Evolutionary conservation across 805 yeast species (phyloP).

Genomic region (Barnettozyma populi): DNA sequence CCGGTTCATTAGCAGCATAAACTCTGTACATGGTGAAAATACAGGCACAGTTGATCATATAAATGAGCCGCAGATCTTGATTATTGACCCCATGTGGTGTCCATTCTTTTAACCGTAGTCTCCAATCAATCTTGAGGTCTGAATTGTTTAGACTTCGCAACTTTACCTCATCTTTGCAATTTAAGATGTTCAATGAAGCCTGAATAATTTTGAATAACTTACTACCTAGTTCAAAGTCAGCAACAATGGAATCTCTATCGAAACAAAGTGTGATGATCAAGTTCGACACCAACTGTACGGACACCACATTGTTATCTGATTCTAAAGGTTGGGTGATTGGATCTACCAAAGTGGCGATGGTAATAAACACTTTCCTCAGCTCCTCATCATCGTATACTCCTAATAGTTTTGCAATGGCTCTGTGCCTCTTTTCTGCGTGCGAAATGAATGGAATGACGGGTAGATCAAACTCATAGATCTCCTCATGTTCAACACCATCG

Average conservation of each 20-base stretch:
- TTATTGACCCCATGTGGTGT: conserved; percentile 30
- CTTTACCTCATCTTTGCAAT: conserved; percentile 38
- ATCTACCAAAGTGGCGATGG: conserved; percentile 41
- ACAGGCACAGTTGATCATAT: conserved; percentile 38
- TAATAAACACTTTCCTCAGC: conserved; percentile 14
- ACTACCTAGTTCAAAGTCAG: conserved; percentile 29
- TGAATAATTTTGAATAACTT: conserved; percentile 33
- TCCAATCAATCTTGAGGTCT: conserved; percentile 30
- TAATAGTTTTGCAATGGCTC: conserved; percentile 25
- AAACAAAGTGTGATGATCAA: conserved; percentile 34
- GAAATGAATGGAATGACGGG: conserved; percentile 20
- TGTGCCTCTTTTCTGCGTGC: conserved; percentile 28
- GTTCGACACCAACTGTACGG: conserved; percentile 51
- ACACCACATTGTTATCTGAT: conserved; percentile 44
- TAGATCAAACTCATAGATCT: conserved; percentile 28
- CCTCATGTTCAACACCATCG: conserved; percentile 13
- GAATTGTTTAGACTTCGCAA: conserved; percentile 39
- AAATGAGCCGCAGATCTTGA: conserved; percentile 39
- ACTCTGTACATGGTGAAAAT: conserved; percentile 41
- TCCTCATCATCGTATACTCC: conserved; percentile 17
- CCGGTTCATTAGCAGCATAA: conserved; percentile 30
- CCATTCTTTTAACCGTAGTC: conserved; percentile 29
- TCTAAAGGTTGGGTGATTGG: conserved; percentile 70
- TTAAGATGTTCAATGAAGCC: conserved; percentile 30
- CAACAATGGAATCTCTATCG: conserved; percentile 27